Evolutionary conservation across 228 moss, liverwort and hornwort genomes (phyloP).

Genomic region (Sphagnum fallax): DNA sequence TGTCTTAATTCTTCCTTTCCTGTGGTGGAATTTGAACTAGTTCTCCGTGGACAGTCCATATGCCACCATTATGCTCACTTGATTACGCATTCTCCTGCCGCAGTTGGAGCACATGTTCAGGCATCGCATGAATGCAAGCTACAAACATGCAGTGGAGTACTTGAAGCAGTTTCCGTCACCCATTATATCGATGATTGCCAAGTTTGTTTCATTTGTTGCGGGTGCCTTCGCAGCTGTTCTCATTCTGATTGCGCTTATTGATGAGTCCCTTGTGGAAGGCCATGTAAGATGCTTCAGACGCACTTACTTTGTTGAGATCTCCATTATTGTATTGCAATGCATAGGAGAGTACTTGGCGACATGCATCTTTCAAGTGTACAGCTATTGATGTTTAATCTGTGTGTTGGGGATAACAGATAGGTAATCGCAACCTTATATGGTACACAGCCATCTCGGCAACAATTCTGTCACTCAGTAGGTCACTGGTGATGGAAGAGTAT

Average conservation of each 20-base stretch:
- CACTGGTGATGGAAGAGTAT: slow-evolving; percentile 76
- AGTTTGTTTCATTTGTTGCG: slow-evolving; percentile 81
- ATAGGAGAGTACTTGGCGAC: no score
- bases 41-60: no score
- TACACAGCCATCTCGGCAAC: slow-evolving; percentile 80
- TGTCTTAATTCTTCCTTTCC: not conserved
- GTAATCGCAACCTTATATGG: slow-evolving; percentile 81
- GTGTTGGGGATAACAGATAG: slow-evolving; percentile 47
- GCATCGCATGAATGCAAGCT: slow-evolving; percentile 79
- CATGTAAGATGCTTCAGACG: slow-evolving; percentile 39
- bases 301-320: not conserved
- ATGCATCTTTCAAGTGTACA: not conserved
- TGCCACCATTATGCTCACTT: not conserved
- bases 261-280: slow-evolving; percentile 90
- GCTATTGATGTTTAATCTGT: not conserved
- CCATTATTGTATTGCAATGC: no score
- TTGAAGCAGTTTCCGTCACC: slow-evolving; percentile 96
- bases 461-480: slow-evolving; percentile 71
- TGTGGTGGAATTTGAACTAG: no score
- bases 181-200: slow-evolving; percentile 85
- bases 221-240: slow-evolving; percentile 97
- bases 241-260: slow-evolving; percentile 72
- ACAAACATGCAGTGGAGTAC: slow-evolving; percentile 87
- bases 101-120: slow-evolving; percentile 99
- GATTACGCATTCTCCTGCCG: not conserved